phyloP scores from a whole-genome alignment of 2,329 filamentous ascomycete genomes.

The Endothia cerciana region DNA sequence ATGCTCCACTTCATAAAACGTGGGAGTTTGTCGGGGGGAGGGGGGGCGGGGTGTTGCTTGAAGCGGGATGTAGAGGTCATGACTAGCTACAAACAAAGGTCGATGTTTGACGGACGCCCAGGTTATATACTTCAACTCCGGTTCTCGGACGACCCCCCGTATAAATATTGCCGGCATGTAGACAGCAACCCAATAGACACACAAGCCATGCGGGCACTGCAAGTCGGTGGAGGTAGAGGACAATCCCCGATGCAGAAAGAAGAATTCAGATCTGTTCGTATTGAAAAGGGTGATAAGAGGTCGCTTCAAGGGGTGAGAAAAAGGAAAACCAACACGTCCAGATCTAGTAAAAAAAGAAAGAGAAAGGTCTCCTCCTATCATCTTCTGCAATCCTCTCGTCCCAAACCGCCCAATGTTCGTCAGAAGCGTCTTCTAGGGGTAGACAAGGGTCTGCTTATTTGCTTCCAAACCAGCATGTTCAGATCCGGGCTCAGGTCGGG shows the following conservation, averaged over 20 bases:
- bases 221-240: not conserved
- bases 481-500: conserved; percentile 7
- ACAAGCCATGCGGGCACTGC: not conserved
- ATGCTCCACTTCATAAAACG: not conserved
- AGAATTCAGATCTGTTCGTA: conserved; percentile 30
- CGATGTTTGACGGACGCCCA: not conserved
- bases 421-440: not conserved
- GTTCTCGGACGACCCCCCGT: not conserved
- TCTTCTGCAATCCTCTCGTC: conserved; percentile 18
- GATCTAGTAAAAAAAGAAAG: conserved; percentile 28
- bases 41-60: not conserved
- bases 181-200: not conserved
- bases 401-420: not conserved
- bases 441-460: conserved; percentile 4
- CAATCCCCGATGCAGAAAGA: not conserved
- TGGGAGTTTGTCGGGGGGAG: not conserved
- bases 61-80: not conserved
- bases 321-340: conserved; percentile 29
- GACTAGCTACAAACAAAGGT: not conserved
- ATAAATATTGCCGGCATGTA: not conserved
- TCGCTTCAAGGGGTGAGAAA: conserved; percentile 28
- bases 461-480: conserved; percentile 16
- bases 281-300: conserved; percentile 28
- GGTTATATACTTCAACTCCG: not conserved
- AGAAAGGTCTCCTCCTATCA: conserved; percentile 19